Evolutionary conservation across 768 basidiomycete species (phyloP).

Genomic region (Pisolithus sp.): DNA sequence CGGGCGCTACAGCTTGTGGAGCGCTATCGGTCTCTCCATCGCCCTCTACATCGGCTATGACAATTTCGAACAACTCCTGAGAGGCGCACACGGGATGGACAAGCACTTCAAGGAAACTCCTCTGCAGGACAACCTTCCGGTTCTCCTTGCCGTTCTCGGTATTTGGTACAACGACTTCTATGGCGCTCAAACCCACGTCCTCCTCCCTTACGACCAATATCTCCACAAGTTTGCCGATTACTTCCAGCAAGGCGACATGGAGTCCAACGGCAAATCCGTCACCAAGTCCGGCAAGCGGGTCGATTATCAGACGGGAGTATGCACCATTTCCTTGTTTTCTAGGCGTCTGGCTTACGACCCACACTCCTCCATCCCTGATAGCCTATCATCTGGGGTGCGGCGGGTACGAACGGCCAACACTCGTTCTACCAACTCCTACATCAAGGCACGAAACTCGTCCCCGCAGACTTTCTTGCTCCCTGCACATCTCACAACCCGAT

Average conservation of each 20-base stretch:
- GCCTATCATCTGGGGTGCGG: constrained; percentile 99
- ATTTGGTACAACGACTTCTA: constrained; percentile 99
- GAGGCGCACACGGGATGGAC: constrained; percentile 97
- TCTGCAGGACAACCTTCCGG: constrained; percentile 86
- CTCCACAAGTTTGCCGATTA: constrained; percentile 99
- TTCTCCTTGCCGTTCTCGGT: constrained; percentile 82
- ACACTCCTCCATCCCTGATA: constrained; percentile 21
- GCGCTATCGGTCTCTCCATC: constrained; percentile 94
- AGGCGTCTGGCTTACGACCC: not conserved
- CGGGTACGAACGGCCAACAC: constrained; percentile 98
- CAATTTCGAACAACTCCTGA: constrained; percentile 84
- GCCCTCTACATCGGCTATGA: constrained; percentile 90
- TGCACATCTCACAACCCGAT: constrained; percentile 89
- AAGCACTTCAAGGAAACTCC: constrained; percentile 89
- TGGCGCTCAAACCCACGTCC: constrained; percentile 88
- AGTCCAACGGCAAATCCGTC: constrained; percentile 95
- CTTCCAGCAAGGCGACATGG: constrained; percentile 99
- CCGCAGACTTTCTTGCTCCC: constrained; percentile 88
- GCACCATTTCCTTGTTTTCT: constrained; percentile 20
- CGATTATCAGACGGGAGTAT: constrained; percentile 91
- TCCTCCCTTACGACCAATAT: constrained; percentile 98
- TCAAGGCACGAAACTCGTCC: constrained; percentile 89
- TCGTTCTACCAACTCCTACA: constrained; percentile 98
- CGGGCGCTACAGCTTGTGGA: constrained; percentile 97
- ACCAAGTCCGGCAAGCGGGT: constrained; percentile 93